Percentiles rank a stretch among this genome's conserved stretches.
Evolutionary conservation across 1,284 basidiomycete genomes (phyloP).

Genomic region (Heterobasidion parviporum): DNA sequence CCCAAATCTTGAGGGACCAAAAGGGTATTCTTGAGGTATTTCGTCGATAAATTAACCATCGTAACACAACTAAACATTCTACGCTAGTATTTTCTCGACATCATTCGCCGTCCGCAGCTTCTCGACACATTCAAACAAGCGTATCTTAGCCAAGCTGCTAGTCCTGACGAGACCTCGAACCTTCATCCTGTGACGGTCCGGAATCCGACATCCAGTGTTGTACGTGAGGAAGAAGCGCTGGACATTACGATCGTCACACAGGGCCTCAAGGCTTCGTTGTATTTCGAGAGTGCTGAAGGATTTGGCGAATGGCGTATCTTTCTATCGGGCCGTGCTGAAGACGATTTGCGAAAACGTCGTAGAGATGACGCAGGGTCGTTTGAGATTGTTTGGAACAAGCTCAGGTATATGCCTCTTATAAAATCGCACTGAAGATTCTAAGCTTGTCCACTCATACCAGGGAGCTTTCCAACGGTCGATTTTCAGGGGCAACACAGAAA

Average conservation of each 20-base stretch:
- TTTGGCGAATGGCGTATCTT: slow-evolving; percentile 49
- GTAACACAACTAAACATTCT: background rate
- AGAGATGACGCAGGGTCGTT: slow-evolving; percentile 34
- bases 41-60: background rate
- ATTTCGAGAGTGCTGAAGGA: slow-evolving; percentile 41
- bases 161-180: slow-evolving; percentile 16
- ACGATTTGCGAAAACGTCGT: slow-evolving; percentile 31
- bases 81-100: background rate
- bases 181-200: too few species aligned
- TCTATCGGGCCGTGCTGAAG: slow-evolving; percentile 35
- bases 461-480: slow-evolving; percentile 57
- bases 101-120: background rate
- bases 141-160: background rate
- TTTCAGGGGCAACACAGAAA: slow-evolving; percentile 64
- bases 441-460: slow-evolving; percentile 21
- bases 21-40: background rate
- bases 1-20: background rate
- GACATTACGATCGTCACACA: slow-evolving; percentile 15
- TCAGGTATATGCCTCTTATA: slow-evolving; percentile 29
- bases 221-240: too few species aligned
- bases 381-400: slow-evolving; percentile 47
- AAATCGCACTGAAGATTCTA: background rate
- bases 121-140: background rate
- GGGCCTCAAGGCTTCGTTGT: slow-evolving; percentile 39
- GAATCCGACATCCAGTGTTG: too few species aligned